Conservation (phyloP, 805 yeast species). For the Saturnispora halmiae region DNA sequence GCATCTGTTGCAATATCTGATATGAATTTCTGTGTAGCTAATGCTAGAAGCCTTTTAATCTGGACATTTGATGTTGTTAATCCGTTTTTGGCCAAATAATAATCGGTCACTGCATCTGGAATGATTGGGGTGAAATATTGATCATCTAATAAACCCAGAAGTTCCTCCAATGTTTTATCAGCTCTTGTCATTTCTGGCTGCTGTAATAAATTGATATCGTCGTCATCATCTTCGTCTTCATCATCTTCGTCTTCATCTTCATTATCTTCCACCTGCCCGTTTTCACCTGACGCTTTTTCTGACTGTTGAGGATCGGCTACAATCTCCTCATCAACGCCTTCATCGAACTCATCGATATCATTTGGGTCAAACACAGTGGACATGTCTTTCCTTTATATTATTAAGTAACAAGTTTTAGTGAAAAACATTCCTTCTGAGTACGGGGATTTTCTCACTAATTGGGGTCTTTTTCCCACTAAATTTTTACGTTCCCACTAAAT, state of each 20-base stretch:
- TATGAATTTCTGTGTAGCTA: conserved; percentile 93
- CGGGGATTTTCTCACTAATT: too few relatives aligned
- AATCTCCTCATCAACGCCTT: conserved; percentile 1
- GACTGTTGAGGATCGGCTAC: background rate
- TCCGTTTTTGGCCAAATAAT: conserved; percentile 49
- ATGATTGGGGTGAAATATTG: conserved; percentile 92
- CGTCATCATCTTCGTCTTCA: conserved; percentile 2
- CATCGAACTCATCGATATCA: conserved; percentile 3
- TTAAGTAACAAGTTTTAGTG: background rate
- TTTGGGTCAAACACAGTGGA: background rate
- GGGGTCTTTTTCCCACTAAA: too few relatives aligned
- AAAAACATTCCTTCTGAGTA: too few relatives aligned
- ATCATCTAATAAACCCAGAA: conserved; percentile 83
- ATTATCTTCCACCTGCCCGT: conserved; percentile 3
- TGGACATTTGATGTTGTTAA: conserved; percentile 70
- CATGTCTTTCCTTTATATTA: background rate
- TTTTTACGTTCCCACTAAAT: too few relatives aligned
- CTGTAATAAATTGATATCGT: conserved; percentile 11
- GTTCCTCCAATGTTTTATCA: conserved; percentile 76
- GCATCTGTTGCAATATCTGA: conserved; percentile 95
- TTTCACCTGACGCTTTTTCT: conserved; percentile 6
- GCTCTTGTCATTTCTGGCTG: conserved; percentile 64
- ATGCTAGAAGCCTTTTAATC: conserved; percentile 74
- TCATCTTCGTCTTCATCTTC: conserved; percentile 9
- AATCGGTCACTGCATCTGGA: conserved; percentile 94